phyloP scores from a whole-genome alignment of 495 filamentous ascomycete genomes.

The Astrothelium subdiscretum region DNA sequence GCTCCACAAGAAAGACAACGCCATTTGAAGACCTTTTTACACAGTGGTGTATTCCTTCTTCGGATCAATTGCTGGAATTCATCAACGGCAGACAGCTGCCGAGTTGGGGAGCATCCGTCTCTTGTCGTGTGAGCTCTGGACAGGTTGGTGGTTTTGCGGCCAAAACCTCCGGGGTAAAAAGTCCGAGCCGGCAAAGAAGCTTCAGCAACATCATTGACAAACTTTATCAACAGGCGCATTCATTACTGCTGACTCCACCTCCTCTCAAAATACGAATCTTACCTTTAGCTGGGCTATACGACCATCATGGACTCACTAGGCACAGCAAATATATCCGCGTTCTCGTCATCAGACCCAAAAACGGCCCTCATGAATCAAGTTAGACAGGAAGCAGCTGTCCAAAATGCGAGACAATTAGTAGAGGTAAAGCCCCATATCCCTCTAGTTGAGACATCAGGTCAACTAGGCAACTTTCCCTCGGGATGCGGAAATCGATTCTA shows the following conservation, averaged over 20 bases:
- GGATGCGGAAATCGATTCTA: not conserved
- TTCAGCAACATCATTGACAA: not conserved
- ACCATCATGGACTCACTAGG: not conserved
- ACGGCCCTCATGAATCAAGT: conserved; percentile 54
- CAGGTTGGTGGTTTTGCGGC: not conserved
- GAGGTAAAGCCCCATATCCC: conserved; percentile 39
- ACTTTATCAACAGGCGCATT: not conserved
- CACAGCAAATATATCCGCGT: conserved; percentile 1
- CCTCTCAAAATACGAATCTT: not conserved
- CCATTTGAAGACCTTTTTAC: not conserved
- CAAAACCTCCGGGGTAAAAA: not conserved
- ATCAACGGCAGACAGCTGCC: not conserved
- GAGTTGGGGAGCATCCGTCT: not conserved
- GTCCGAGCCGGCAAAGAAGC: not conserved
- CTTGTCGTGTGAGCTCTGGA: conserved; percentile 7
- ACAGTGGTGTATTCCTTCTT: not conserved
- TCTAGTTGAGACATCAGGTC: not conserved
- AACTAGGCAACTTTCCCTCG: not conserved
- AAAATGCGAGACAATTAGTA: conserved; percentile 64
- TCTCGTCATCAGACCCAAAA: conserved; percentile 7
- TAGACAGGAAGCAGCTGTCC: conserved; percentile 58
- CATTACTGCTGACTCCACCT: not conserved
- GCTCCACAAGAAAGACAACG: not conserved
- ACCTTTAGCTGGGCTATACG: not conserved
- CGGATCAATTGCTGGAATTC: not conserved